Evolutionary conservation across 805 yeast genomes (phyloP), one percentile per base, ranked within the genome.

Genomic region (Starmerella kuoi): DNA sequence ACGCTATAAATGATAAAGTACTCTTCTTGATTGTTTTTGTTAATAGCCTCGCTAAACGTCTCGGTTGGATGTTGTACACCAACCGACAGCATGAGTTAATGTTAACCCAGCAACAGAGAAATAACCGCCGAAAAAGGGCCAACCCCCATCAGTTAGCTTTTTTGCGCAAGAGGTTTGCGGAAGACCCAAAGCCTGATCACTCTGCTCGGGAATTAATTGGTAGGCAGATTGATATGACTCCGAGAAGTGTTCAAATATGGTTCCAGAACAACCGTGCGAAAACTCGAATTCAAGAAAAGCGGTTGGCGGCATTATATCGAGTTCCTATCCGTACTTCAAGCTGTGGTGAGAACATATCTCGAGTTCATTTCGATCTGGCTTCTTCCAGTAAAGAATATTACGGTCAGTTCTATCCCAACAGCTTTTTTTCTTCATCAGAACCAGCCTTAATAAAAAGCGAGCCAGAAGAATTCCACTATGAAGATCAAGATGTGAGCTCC

Each of bases 161-260:
- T 35, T 66, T 86, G 37, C 71, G 83, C 33, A 63, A 66, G 24
- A 93, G 81, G 56, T 86, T 83, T 57, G 72, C 70, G 39, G 65
- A 63, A 39, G 82, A 82, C 51, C 79, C 83, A 24, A 82, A 79
- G 51, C 95, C 95, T 0, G 77, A 52, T 33, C 51, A 49, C 15
- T 15, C 23, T 1, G 21, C 39, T 1, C 42, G 55, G 5, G 53
- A 50, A 54, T 71, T 68, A 24, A 75, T 86, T 30, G 76, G 91
- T 31, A 74, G 70, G 2, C 69, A 69, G 46, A 81, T 93, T 1
- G 81, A 79, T 17, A 78, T 86, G 84, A 74, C 86, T 12, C 95
- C 86, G 53, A 72, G 91, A 48, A 83, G 87, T 12, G 94, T 86
- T 2, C 69, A 94, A 42, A 86, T 86, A 33, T 86, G 95, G 95